Evolutionary conservation across 345 rosid species (phyloP), one percentile per base, ranked within the genome.

Genomic region (Eutrema yunnanense): DNA sequence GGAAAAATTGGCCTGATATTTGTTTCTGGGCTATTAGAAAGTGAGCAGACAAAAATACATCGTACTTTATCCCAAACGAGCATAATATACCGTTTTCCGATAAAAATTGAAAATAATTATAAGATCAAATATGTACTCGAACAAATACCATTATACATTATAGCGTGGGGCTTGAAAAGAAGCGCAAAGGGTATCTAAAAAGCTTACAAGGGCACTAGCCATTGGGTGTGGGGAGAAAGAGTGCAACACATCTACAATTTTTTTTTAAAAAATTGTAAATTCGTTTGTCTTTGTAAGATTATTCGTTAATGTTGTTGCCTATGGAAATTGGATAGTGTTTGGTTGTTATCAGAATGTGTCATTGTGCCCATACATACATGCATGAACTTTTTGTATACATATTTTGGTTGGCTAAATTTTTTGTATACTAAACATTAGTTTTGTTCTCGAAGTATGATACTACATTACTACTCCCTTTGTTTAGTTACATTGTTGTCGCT

Each of bases 151-250:
- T 6, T 72, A 22, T 44, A 64, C 43, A 49, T 16, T 53, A 26
- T 43, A 43, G 56, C 34, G 65, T 72, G 67, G 36, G 68, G 60
- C 63, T 59, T 40, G 1, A 26, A 58, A 74, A 74, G 73, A 50
- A 59, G 46, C 5, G 62, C 62, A 67, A 46, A 65, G 26, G 49
- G 67, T 58, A 36, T 73, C 72, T 65, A 10, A 74, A 74, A 74
- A 74, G 78, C 69, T 67, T 74, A 74, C 78, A 74, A 60, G 62
- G 22, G 56, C 76, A 62, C 50, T 36, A 32, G 12, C 11, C 33
- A 30, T 32, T 44, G 10, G 52, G 22, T 54, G 57, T 32, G 13
- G 65, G 38, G 38, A 57, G 34, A 56, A 56, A 30, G 65, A 73
- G 30, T 62, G 64, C 77, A 29, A 8, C 46, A 48, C 58, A 40